A percentile compares a stretch with the other conserved stretches of the same genome.
phyloP scores from a whole-genome alignment of 1,284 basidiomycete genomes.

The Ustilago esculenta region DNA sequence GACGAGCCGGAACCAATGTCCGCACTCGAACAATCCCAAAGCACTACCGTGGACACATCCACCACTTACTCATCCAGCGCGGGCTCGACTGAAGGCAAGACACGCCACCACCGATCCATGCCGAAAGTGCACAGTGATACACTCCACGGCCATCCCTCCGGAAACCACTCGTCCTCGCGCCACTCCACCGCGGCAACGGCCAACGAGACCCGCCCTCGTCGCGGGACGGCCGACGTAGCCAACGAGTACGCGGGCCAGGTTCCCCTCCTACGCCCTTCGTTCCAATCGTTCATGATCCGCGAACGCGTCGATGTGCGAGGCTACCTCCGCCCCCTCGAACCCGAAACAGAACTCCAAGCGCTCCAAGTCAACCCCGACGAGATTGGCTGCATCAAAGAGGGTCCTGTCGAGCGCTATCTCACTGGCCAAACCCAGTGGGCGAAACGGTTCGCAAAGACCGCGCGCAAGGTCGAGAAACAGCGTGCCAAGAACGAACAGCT shows the following conservation, averaged over 20 bases:
- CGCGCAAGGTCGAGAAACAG: conserved; percentile 37
- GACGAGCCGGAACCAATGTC: conserved; percentile 23
- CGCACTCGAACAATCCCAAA: conserved; percentile 3
- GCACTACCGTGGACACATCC: neutral
- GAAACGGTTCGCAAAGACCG: conserved; percentile 42
- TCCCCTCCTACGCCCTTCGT: conserved; percentile 58
- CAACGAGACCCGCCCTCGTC: neutral
- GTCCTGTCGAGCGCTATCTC: conserved; percentile 60
- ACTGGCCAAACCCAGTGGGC: conserved; percentile 44
- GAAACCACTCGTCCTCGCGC: neutral
- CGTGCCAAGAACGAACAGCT: conserved; percentile 36
- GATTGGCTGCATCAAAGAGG: conserved; percentile 71
- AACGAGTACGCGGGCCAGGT: conserved; percentile 63
- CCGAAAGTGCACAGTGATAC: conserved; percentile 29
- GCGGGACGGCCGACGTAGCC: conserved; percentile 28
- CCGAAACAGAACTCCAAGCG: conserved; percentile 74
- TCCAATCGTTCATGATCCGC: conserved; percentile 75
- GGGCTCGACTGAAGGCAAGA: neutral
- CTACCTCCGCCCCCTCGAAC: conserved; percentile 80
- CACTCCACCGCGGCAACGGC: neutral
- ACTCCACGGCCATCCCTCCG: conserved; percentile 15
- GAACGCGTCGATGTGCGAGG: conserved; percentile 86
- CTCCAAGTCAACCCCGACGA: conserved; percentile 75
- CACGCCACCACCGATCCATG: conserved; percentile 20
- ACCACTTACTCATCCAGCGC: neutral